A percentile compares a stretch with the other conserved stretches of the same genome.
Conservation (phyloP, 257 asterid genomes). For the Asclepias syriaca region DNA sequence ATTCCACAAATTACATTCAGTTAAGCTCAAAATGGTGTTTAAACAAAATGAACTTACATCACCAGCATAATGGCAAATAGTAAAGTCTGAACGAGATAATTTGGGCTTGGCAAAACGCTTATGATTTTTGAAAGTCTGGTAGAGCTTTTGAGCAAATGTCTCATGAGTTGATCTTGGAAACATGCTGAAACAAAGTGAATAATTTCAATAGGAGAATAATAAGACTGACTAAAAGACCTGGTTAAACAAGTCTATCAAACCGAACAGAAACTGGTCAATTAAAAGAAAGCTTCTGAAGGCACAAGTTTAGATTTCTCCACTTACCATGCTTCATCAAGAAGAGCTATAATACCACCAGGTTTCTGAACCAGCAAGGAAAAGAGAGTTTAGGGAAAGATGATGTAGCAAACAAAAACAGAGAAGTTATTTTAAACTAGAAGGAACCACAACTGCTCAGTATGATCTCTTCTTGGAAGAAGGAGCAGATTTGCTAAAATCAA, state of each 20-base stretch:
- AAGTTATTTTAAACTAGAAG: background rate
- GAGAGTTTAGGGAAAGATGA: constrained; percentile 13
- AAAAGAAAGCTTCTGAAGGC: background rate
- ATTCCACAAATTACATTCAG: background rate
- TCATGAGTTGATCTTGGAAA: constrained; percentile 97
- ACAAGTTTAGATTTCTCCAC: constrained; percentile 11
- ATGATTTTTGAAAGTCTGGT: constrained; percentile 77
- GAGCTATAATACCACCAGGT: constrained; percentile 98
- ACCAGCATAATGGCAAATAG: constrained; percentile 94
- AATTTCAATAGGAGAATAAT: constrained; percentile 13
- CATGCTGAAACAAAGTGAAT: constrained; percentile 54
- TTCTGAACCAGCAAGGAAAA: constrained; percentile 45
- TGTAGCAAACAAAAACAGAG: background rate
- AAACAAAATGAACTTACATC: constrained; percentile 60
- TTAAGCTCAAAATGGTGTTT: background rate
- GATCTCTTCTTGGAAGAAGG: background rate
- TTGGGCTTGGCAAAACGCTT: constrained; percentile 96
- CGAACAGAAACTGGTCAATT: background rate
- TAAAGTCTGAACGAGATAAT: constrained; percentile 91
- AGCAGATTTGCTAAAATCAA: background rate
- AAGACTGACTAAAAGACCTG: constrained; percentile 6
- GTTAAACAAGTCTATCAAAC: background rate
- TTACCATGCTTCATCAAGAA: constrained; percentile 99
- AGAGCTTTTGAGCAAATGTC: constrained; percentile 92
- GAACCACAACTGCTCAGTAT: background rate